Conservation (phyloP, 805 yeast species). For the Starmerella roubikii region DNA sequence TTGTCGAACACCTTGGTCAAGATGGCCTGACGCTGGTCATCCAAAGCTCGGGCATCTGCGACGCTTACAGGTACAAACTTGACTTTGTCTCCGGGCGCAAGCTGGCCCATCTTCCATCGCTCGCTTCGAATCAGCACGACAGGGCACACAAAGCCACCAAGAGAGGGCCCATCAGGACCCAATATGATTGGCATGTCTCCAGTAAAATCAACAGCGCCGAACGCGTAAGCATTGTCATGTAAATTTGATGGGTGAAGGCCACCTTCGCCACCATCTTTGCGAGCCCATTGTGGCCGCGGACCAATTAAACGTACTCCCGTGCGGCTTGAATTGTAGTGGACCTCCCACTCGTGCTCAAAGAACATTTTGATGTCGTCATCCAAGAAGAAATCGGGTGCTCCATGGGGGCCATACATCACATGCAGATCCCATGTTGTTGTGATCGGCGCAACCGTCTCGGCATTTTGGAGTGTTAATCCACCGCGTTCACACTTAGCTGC, state of each 20-base stretch:
- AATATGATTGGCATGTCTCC: constrained; percentile 97
- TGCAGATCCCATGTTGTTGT: constrained; percentile 65
- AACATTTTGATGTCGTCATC: constrained; percentile 61
- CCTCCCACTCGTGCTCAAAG: constrained; percentile 73
- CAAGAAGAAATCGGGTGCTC: constrained; percentile 87
- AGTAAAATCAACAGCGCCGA: constrained; percentile 94
- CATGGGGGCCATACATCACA: constrained; percentile 95
- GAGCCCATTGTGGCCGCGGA: constrained; percentile 95
- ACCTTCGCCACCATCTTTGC: constrained; percentile 93
- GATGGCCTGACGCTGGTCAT: constrained; percentile 24
- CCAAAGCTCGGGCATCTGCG: constrained; percentile 56
- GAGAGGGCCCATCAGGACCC: constrained; percentile 94
- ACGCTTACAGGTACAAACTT: constrained; percentile 69
- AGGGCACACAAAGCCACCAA: constrained; percentile 94
- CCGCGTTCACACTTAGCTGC: constrained; percentile 30
- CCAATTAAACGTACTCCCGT: constrained; percentile 91
- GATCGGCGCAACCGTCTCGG: constrained; percentile 36
- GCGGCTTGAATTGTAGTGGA: constrained; percentile 92
- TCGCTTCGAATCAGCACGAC: constrained; percentile 93
- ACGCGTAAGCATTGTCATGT: constrained; percentile 90
- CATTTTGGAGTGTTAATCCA: constrained; percentile 24
- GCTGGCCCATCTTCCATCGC: constrained; percentile 97
- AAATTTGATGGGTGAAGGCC: constrained; percentile 97
- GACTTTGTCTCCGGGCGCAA: constrained; percentile 81
- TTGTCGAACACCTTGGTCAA: constrained; percentile 34